A percentile compares a stretch with the other conserved stretches of the same genome.
phyloP scores from a whole-genome alignment of 345 rosid species.

The Eucalyptus regnans region DNA sequence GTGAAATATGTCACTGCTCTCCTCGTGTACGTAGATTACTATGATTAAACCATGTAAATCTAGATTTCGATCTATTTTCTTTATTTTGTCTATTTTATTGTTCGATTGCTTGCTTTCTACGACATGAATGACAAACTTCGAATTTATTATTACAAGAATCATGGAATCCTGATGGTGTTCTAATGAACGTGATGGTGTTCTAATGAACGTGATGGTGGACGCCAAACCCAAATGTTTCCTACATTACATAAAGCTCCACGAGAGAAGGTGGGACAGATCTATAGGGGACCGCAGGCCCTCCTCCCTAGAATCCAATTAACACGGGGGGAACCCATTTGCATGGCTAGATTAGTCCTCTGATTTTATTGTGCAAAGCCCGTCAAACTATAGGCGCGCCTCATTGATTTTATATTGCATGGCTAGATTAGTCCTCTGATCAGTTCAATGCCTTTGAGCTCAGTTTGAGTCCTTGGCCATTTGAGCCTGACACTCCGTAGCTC shows the following conservation, averaged over 20 bases:
- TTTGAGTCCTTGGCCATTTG: background rate
- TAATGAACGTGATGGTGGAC: too few relatives aligned
- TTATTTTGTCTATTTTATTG: too few relatives aligned
- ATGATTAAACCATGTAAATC: too few relatives aligned
- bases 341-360: background rate
- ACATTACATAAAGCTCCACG: too few relatives aligned
- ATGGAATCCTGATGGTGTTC: too few relatives aligned
- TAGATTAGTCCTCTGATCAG: background rate
- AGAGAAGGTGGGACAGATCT: background rate
- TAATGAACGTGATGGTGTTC: too few relatives aligned
- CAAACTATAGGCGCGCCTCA: background rate
- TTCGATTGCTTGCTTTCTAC: too few relatives aligned
- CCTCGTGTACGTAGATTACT: too few relatives aligned
- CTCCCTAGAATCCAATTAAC: background rate
- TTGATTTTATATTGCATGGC: background rate
- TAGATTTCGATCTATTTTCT: too few relatives aligned
- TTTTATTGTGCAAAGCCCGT: background rate
- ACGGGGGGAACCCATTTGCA: background rate
- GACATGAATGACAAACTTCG: too few relatives aligned
- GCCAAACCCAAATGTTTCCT: too few relatives aligned
- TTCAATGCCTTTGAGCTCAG: background rate
- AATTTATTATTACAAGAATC: too few relatives aligned
- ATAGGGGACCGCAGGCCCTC: background rate
- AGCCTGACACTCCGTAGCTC: background rate
- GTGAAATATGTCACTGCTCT: rapidly evolving